phyloP scores from a whole-genome alignment of 257 asterid genomes.

The Ballota nigra region DNA sequence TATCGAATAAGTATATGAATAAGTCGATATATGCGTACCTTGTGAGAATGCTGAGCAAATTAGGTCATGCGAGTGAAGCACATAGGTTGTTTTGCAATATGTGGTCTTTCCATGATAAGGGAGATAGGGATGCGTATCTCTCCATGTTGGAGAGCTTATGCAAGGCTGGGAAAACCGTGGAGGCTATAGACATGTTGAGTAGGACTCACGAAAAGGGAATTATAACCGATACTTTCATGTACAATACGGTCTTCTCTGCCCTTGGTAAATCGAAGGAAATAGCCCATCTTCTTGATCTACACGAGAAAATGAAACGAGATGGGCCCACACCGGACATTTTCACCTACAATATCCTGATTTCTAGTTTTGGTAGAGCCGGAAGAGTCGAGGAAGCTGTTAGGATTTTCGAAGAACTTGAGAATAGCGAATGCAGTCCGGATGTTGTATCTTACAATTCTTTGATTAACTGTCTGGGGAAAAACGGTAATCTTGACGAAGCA shows the following conservation, averaged over 20 bases:
- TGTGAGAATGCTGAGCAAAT: constrained; percentile 66
- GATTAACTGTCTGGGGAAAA: constrained; percentile 86
- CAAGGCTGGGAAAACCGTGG: constrained; percentile 59
- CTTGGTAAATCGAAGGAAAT: constrained; percentile 72
- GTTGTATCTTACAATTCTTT: constrained; percentile 80
- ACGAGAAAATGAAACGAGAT: constrained; percentile 71
- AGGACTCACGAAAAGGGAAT: constrained; percentile 82
- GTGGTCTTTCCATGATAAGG: constrained; percentile 90
- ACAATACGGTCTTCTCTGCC: constrained; percentile 75
- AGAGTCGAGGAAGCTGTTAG: constrained; percentile 72
- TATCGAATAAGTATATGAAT: constrained; percentile 75
- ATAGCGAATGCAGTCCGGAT: constrained; percentile 66
- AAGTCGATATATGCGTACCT: constrained; percentile 81
- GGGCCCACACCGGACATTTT: constrained; percentile 80
- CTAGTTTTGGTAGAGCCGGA: constrained; percentile 84
- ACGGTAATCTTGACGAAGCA: constrained; percentile 88
- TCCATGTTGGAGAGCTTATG: constrained; percentile 91
- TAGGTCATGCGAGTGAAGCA: constrained; percentile 88
- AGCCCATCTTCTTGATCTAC: constrained; percentile 62
- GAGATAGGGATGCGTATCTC: constrained; percentile 79
- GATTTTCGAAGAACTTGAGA: constrained; percentile 87
- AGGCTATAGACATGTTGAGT: constrained; percentile 80
- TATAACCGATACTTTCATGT: constrained; percentile 72
- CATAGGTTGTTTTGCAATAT: constrained; percentile 85
- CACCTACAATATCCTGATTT: constrained; percentile 83